Conservation (phyloP, 2,329 filamentous ascomycete genomes). For the Fusarium acutatum region DNA sequence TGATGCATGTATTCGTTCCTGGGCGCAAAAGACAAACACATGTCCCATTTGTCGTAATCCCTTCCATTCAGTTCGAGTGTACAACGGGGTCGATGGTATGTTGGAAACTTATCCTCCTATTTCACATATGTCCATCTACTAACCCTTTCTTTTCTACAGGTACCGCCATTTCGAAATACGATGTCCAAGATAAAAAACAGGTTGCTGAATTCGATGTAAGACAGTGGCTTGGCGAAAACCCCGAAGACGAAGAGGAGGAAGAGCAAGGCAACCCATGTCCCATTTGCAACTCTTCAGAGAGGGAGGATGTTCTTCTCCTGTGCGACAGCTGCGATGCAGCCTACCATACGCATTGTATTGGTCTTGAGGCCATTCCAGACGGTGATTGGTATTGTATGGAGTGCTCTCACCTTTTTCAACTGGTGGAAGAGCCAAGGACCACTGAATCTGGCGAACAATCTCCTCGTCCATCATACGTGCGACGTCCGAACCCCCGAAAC, state of each 20-base stretch:
- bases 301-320: constrained; percentile 85
- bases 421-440: constrained; percentile 44
- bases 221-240: constrained; percentile 73
- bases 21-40: constrained; percentile 96
- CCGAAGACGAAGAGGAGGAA: constrained; percentile 74
- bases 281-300: constrained; percentile 81
- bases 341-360: constrained; percentile 93
- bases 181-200: constrained; percentile 85
- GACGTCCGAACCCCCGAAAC: constrained; percentile 45
- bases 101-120: constrained; percentile 36
- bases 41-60: constrained; percentile 94
- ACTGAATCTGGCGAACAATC: constrained; percentile 48
- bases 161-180: constrained; percentile 64
- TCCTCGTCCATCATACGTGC: constrained; percentile 42
- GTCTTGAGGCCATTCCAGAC: constrained; percentile 77
- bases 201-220: constrained; percentile 88
- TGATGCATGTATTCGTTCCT: constrained; percentile 89
- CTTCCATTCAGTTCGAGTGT: constrained; percentile 91
- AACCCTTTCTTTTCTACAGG: constrained; percentile 52
- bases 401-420: constrained; percentile 66
- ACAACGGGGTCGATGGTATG: constrained; percentile 81
- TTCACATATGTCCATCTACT: constrained; percentile 28
- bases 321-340: constrained; percentile 91
- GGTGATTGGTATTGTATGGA: constrained; percentile 92
- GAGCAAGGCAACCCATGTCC: constrained; percentile 78